Conservation (phyloP, 805 yeast species). For the Torulaspora microellipsoides region DNA sequence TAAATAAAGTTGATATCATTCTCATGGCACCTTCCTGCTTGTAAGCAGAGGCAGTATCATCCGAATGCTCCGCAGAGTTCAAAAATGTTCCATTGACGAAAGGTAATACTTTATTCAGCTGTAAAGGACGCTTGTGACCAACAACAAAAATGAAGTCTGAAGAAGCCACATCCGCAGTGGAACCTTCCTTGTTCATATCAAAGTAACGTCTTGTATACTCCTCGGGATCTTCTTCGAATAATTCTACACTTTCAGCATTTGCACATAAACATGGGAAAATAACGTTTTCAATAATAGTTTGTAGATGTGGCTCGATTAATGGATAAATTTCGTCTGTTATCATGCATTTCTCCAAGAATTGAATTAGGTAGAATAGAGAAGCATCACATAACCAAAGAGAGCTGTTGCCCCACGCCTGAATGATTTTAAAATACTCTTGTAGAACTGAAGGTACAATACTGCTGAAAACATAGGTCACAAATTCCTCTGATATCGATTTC, state of each 20-base stretch:
- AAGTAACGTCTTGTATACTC: slow-evolving; percentile 75
- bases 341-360: slow-evolving; percentile 60
- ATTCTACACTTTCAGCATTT: slow-evolving; percentile 56
- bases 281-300: slow-evolving; percentile 60
- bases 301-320: slow-evolving; percentile 58
- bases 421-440: slow-evolving; percentile 50
- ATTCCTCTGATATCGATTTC: slow-evolving; percentile 42
- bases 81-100: slow-evolving; percentile 50
- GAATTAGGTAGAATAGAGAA: slow-evolving; percentile 59
- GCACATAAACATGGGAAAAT: slow-evolving; percentile 76
- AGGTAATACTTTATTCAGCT: slow-evolving; percentile 49
- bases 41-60: slow-evolving; percentile 43
- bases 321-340: slow-evolving; percentile 55
- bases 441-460: slow-evolving; percentile 69
- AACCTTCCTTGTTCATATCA: slow-evolving; percentile 57
- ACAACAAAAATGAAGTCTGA: slow-evolving; percentile 66
- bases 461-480: slow-evolving; percentile 49
- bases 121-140: slow-evolving; percentile 49
- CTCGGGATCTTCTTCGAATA: slow-evolving; percentile 74
- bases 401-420: slow-evolving; percentile 38
- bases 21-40: slow-evolving; percentile 80
- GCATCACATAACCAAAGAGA: slow-evolving; percentile 61
- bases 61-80: slow-evolving; percentile 32
- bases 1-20: slow-evolving; percentile 66
- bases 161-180: slow-evolving; percentile 78